Evolutionary conservation across 2,329 filamentous ascomycete species (phyloP).

Genomic region (Penicillium sp.): DNA sequence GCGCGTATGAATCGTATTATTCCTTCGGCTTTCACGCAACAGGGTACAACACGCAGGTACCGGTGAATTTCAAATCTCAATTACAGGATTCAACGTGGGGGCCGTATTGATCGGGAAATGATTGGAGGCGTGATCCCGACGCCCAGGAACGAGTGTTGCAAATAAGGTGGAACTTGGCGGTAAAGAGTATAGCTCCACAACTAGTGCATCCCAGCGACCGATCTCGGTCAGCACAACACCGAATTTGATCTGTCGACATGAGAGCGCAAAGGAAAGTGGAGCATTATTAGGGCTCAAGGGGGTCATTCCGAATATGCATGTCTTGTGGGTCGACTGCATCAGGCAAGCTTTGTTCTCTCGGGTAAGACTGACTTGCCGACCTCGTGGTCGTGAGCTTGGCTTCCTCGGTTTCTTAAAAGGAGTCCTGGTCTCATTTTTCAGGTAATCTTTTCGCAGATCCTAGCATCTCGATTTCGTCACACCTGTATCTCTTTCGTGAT

Average conservation of each 20-base stretch:
- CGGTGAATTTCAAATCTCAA: neutral
- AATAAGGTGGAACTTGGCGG: too few relatives aligned
- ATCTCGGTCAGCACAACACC: neutral
- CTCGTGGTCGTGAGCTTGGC: neutral
- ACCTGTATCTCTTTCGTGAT: neutral
- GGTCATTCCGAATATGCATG: neutral
- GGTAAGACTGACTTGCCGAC: neutral
- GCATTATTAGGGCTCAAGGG: neutral
- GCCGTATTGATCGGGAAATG: constrained; percentile 7
- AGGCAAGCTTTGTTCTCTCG: neutral
- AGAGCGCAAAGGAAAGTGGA: neutral
- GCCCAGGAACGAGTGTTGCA: too few relatives aligned
- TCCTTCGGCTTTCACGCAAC: neutral
- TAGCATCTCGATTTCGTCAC: neutral
- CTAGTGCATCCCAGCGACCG: too few relatives aligned
- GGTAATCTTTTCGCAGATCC: constrained; percentile 6
- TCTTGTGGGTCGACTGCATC: neutral
- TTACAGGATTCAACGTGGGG: neutral
- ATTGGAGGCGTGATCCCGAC: neutral
- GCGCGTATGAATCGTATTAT: neutral
- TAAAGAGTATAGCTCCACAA: too few relatives aligned
- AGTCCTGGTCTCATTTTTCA: neutral
- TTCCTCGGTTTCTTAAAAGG: constrained; percentile 3
- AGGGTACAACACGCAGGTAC: neutral
- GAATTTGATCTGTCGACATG: neutral